phyloP scores from a whole-genome alignment of 331 rosid genomes.

The Cucumis variabilis region DNA sequence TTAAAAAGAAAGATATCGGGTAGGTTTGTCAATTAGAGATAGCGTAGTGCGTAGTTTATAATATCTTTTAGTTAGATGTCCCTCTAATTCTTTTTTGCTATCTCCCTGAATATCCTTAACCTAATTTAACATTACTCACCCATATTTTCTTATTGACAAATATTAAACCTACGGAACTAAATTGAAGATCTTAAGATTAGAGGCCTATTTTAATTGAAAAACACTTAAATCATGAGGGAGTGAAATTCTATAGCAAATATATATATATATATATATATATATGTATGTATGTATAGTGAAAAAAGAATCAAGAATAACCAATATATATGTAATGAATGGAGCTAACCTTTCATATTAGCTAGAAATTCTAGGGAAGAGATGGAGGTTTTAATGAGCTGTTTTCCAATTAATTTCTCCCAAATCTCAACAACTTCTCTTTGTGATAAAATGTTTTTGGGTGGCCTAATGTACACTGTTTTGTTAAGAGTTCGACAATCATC shows the following conservation, averaged over 20 bases:
- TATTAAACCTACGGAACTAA: neutral
- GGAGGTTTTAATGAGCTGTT: conserved; percentile 56
- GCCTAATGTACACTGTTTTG: conserved; percentile 77
- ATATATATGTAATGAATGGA: neutral
- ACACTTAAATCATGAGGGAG: neutral
- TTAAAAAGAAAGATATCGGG: too few relatives aligned
- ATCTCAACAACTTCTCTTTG: conserved; percentile 75
- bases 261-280: too few relatives aligned
- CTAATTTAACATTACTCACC: too few relatives aligned
- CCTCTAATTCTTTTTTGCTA: too few relatives aligned
- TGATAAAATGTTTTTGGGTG: conserved; percentile 65
- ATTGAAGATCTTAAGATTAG: neutral
- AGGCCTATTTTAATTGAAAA: neutral
- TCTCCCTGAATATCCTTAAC: too few relatives aligned
- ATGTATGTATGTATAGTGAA: neutral
- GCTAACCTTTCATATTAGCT: conserved; percentile 50
- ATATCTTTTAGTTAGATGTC: too few relatives aligned
- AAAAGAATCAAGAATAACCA: neutral
- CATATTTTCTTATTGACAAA: neutral
- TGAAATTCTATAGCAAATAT: neutral
- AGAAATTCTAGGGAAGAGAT: conserved; percentile 60
- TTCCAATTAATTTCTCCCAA: conserved; percentile 79
- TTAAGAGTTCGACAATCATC: conserved; percentile 77
- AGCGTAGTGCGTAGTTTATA: too few relatives aligned
- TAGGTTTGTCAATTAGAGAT: too few relatives aligned